Base-by-base conservation (phyloP, 352 stramenopile genomes). In the Plasmopara viticola region DNA sequence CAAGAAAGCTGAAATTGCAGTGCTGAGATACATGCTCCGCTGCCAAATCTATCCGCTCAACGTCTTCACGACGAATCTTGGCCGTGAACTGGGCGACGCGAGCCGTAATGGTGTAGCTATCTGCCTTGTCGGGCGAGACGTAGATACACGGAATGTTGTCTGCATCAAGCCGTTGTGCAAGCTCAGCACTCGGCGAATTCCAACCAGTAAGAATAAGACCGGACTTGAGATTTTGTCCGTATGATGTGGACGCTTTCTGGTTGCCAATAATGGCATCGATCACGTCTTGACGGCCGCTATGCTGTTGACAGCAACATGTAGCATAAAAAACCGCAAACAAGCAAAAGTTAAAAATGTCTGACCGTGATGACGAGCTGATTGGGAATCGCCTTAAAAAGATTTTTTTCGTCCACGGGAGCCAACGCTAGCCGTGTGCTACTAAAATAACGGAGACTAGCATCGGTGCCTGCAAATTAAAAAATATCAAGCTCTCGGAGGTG, bases 101-200 rank as follows among this genome's bases (percentile, higher is more conserved):
- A 29, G 83, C 81, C 43, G 80, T 91, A 37, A 94, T 72, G 41
- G 78, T 90, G 72, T 91, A 94, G 75, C 83, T 94, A 64, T 94
- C 83, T 37, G 80, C 82, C 56, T 84, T 86, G 45, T 86, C 71
- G 4, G 83, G 83, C 13, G 83, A 81, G 29, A 91, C 80, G 59
- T 94, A 94, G 50, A 94, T 94, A 64, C 83, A 94, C 44, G 83
- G 83, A 51, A 91, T 94, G 52, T 84, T 89, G 64, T 87, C 80
- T 9, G 69, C 69, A n/a, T 94, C 75, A 25, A 94, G 70, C 35
- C 75, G 74, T 38, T 70, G 60, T 14, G 77, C 68, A 20, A 94
- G 72, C 47, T 80, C 74, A 35, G 69, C 68, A 50, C 68, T 89
- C 9, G 83, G 80, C 7, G 78, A 78, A 44, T 90, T 71, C 83